A percentile compares a stretch with the other conserved stretches of the same genome.
Evolutionary conservation across 2,329 filamentous ascomycete genomes (phyloP).

Genomic region (Monosporascus ibericus): DNA sequence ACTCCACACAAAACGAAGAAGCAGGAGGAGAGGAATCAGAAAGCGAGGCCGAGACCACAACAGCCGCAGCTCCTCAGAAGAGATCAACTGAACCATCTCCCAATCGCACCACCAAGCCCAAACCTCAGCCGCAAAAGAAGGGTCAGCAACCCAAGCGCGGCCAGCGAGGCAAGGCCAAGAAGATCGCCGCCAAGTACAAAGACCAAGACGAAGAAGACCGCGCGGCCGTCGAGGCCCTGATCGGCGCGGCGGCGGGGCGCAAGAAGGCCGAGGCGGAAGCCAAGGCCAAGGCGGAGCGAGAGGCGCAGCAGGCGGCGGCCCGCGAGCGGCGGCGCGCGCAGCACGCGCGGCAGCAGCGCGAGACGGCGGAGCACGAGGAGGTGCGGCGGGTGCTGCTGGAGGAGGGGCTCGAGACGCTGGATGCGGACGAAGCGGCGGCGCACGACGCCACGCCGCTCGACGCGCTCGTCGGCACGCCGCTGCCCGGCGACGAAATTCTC

Average conservation of each 20-base stretch:
- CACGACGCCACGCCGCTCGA: conserved; percentile 54
- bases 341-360: conserved; percentile 69
- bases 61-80: conserved; percentile 19
- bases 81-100: conserved; percentile 25
- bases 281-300: conserved; percentile 59
- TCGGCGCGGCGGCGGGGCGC: conserved; percentile 67
- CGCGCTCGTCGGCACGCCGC: conserved; percentile 68
- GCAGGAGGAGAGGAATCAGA: conserved; percentile 30
- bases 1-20: conserved; percentile 16
- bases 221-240: conserved; percentile 72
- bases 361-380: conserved; percentile 73
- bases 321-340: conserved; percentile 73
- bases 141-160: conserved; percentile 55
- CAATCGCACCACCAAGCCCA: conserved; percentile 18
- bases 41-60: conserved; percentile 11
- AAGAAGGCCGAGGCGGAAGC: conserved; percentile 65
- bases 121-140: conserved; percentile 34
- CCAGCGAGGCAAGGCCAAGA: conserved; percentile 78
- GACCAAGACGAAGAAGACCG: conserved; percentile 94
- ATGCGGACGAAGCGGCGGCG: conserved; percentile 52
- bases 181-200: conserved; percentile 82
- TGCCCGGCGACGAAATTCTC: conserved; percentile 76
- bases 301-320: conserved; percentile 65
- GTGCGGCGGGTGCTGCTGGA: conserved; percentile 54
- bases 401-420: conserved; percentile 52